A percentile compares a stretch with the other conserved stretches of the same genome.
Conservation (phyloP, 768 basidiomycete genomes). For the Lyophyllum decastes region DNA sequence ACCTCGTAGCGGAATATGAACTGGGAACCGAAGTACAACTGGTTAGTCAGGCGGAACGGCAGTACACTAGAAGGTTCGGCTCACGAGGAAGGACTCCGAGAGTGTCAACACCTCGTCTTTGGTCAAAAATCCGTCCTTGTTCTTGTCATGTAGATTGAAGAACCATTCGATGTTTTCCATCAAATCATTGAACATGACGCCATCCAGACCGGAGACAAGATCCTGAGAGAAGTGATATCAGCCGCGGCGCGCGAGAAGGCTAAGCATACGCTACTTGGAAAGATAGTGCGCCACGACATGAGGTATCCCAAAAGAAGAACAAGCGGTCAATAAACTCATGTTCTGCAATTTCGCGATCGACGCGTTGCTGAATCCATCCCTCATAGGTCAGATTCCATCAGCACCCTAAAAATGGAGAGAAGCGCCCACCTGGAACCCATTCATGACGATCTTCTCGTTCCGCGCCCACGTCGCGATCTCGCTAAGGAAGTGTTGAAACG, state of each 20-base stretch:
- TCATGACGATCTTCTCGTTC: constrained; percentile 88
- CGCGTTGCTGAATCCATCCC: constrained; percentile 61
- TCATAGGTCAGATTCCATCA: not conserved
- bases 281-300: constrained; percentile 79
- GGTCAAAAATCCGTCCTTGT: constrained; percentile 92
- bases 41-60: not conserved
- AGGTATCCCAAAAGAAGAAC: constrained; percentile 93
- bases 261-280: constrained; percentile 64
- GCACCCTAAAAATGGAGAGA: constrained; percentile 4
- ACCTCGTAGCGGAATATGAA: constrained; percentile 98
- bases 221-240: constrained; percentile 52
- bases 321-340: constrained; percentile 94
- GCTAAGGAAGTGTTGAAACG: constrained; percentile 88
- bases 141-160: constrained; percentile 93
- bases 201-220: constrained; percentile 83
- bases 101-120: constrained; percentile 96
- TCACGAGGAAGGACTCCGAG: constrained; percentile 89
- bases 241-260: not conserved
- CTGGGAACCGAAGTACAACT: constrained; percentile 38
- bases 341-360: constrained; percentile 89
- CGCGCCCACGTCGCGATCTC: constrained; percentile 96
- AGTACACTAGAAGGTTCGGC: constrained; percentile 22
- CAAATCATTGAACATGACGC: constrained; percentile 92
- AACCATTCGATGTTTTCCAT: constrained; percentile 99
- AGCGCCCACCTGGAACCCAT: constrained; percentile 82